phyloP scores from a whole-genome alignment of 1,284 basidiomycete genomes.

The Ceratobasidium sp. region DNA sequence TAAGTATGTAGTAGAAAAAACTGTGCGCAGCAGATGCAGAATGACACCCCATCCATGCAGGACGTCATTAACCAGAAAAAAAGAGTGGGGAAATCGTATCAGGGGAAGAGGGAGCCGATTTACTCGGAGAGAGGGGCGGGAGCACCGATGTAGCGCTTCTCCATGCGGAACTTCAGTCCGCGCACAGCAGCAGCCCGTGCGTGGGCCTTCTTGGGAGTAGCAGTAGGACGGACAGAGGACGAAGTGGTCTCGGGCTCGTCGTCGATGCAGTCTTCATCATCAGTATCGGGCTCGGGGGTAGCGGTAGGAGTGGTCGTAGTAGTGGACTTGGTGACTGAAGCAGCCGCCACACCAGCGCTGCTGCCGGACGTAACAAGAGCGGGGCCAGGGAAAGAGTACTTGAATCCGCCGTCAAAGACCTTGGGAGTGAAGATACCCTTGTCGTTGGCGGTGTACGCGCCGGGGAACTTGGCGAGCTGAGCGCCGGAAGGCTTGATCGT shows the following conservation, averaged over 20 bases:
- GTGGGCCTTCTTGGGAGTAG: conserved; percentile 19
- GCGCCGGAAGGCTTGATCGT: conserved; percentile 7
- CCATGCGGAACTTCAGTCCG: conserved; percentile 21
- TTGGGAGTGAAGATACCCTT: conserved; percentile 45
- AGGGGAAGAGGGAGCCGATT: not conserved
- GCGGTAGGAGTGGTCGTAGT: not conserved
- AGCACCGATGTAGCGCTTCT: conserved; percentile 19
- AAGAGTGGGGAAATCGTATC: conserved; percentile 1
- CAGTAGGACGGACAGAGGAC: not conserved
- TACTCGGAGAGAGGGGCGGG: not conserved
- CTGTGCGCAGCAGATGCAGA: conserved; percentile 1
- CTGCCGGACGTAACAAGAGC: not conserved
- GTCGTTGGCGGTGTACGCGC: conserved; percentile 49
- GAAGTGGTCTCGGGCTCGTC: conserved; percentile 27
- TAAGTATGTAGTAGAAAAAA: conserved; percentile 13
- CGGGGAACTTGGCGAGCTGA: conserved; percentile 48
- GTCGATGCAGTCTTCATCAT: conserved; percentile 21
- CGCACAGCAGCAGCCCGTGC: conserved; percentile 1
- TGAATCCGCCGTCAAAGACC: conserved; percentile 39
- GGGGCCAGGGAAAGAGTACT: conserved; percentile 48
- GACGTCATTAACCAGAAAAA: conserved; percentile 6
- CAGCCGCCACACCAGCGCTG: not conserved
- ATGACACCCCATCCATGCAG: no score
- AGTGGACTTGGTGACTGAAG: no score
- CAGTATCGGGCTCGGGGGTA: not conserved